Conservation (phyloP, 306 rosid species). For the Inga laurina region DNA sequence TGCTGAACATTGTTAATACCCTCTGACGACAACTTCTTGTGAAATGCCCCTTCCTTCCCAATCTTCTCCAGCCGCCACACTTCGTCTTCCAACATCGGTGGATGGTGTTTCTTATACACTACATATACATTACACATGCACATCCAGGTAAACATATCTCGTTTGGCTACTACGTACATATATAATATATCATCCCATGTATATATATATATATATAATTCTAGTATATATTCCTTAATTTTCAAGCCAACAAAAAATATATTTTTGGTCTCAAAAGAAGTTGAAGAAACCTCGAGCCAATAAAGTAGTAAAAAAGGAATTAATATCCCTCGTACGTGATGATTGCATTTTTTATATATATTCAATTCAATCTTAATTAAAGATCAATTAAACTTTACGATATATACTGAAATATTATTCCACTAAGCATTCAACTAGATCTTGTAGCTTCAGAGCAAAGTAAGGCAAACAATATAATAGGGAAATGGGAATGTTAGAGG, state of each 20-base stretch:
- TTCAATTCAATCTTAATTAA: background rate
- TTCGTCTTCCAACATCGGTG: slow-evolving; percentile 76
- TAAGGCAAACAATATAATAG: background rate
- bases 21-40: slow-evolving; percentile 42
- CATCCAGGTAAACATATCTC: background rate
- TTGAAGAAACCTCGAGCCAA: background rate
- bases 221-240: background rate
- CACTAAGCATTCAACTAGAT: background rate
- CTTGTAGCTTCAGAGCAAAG: background rate
- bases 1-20: slow-evolving; percentile 82
- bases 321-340: background rate
- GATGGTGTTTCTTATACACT: slow-evolving; percentile 95
- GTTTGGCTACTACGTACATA: background rate
- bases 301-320: background rate
- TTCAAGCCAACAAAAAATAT: background rate
- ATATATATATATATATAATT: background rate
- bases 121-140: slow-evolving; percentile 20
- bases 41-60: slow-evolving; percentile 91
- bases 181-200: background rate
- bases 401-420: background rate
- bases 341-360: background rate
- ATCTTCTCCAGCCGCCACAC: slow-evolving; percentile 97
- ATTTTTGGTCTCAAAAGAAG: background rate
- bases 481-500: background rate
- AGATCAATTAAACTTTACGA: background rate